Conservation (phyloP, 305 asterid species). For the Fraxinus paxiana region DNA sequence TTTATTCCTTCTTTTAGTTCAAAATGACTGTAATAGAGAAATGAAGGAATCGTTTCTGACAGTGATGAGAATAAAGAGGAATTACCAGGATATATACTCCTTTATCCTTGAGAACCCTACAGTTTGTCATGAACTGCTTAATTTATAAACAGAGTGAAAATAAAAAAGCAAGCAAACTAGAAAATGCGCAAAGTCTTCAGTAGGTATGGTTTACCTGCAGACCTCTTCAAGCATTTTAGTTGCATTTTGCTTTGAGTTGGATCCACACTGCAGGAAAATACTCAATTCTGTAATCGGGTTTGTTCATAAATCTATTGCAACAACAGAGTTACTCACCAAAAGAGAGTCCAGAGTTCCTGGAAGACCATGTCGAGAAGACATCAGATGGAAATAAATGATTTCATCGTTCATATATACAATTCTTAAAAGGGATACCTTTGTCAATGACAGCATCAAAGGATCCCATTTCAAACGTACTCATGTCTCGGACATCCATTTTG, state of each 20-base stretch:
- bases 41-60: conserved; percentile 1
- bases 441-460: conserved; percentile 62
- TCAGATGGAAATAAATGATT: conserved; percentile 28
- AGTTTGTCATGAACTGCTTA: conserved; percentile 62
- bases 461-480: conserved; percentile 50
- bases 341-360: conserved; percentile 79
- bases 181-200: conserved; percentile 22
- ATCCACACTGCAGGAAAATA: conserved; percentile 53
- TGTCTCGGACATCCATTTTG: conserved; percentile 61
- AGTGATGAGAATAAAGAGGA: conserved; percentile 14
- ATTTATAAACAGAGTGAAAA: conserved; percentile 44
- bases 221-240: conserved; percentile 66
- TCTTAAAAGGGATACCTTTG: conserved; percentile 46
- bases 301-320: conserved; percentile 1
- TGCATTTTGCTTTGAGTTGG: conserved; percentile 57
- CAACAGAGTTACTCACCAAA: conserved; percentile 46
- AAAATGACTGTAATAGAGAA: neutral
- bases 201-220: conserved; percentile 47
- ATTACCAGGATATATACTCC: conserved; percentile 75
- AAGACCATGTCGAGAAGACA: conserved; percentile 27
- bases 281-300: conserved; percentile 19
- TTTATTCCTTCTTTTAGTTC: neutral
- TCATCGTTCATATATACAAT: conserved; percentile 17
- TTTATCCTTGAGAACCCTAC: conserved; percentile 79
- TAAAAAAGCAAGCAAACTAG: conserved; percentile 26